Evolutionary conservation across 495 filamentous ascomycete species (phyloP).

Genomic region (Lophium mytilinum): DNA sequence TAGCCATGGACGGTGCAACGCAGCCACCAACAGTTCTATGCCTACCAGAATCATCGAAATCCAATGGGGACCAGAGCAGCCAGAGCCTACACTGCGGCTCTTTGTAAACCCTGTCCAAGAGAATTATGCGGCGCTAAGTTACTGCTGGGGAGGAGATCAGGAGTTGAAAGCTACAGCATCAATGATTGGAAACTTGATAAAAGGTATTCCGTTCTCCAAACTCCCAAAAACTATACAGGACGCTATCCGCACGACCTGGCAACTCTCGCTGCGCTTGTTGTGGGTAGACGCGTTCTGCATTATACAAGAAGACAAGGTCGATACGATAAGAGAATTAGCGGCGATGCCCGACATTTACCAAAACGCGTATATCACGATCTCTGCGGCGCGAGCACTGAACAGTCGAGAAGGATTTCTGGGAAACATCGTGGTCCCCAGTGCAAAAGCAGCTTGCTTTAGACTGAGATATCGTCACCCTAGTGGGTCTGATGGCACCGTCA

Average conservation of each 20-base stretch:
- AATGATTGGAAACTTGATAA: conserved; percentile 1
- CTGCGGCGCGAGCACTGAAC: too few relatives aligned
- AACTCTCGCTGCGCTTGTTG: conserved; percentile 4
- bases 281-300: conserved; percentile 11
- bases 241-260: background rate
- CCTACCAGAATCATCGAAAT: too few relatives aligned
- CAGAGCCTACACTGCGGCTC: too few relatives aligned
- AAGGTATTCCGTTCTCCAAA: background rate
- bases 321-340: background rate
- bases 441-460: too few relatives aligned
- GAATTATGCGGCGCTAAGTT: conserved; percentile 1
- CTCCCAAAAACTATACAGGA: conserved; percentile 8
- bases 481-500: too few relatives aligned
- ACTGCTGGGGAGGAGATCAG: conserved; percentile 8
- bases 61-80: too few relatives aligned
- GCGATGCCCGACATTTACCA: conserved; percentile 8
- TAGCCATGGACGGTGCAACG: too few relatives aligned
- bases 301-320: conserved; percentile 7
- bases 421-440: too few relatives aligned
- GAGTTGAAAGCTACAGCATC: background rate
- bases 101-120: too few relatives aligned
- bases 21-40: too few relatives aligned
- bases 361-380: conserved; percentile 5
- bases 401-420: too few relatives aligned
- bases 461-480: too few relatives aligned